Percentiles rank a stretch among this genome's conserved stretches.
Conservation (phyloP, 2,329 filamentous ascomycete genomes). For the Diplodia intermedia region DNA sequence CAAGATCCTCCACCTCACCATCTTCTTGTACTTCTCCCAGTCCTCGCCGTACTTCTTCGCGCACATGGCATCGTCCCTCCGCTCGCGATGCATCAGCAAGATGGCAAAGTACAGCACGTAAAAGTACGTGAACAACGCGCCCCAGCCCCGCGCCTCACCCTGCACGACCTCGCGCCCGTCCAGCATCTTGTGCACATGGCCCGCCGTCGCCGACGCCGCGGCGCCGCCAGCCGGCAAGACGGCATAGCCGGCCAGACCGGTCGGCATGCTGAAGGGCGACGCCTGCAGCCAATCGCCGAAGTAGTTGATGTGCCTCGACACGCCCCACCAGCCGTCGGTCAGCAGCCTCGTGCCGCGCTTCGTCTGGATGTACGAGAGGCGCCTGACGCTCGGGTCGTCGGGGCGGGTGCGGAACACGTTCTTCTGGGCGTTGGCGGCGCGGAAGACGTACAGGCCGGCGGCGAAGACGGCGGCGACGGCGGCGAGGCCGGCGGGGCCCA, state of each 20-base stretch:
- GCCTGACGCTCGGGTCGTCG: slow-evolving; percentile 75
- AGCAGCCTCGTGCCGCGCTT: slow-evolving; percentile 80
- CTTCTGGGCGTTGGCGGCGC: slow-evolving; percentile 89
- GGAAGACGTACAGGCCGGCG: slow-evolving; percentile 88
- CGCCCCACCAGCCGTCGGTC: slow-evolving; percentile 90
- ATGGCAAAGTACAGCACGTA: slow-evolving; percentile 92
- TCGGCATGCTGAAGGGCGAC: slow-evolving; percentile 89
- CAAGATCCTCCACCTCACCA: slow-evolving; percentile 81
- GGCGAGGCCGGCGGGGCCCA: slow-evolving; percentile 71
- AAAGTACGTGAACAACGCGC: slow-evolving; percentile 89
- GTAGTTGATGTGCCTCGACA: slow-evolving; percentile 93
- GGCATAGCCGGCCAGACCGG: slow-evolving; percentile 80
- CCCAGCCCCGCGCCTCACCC: slow-evolving; percentile 75
- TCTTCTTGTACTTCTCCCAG: slow-evolving; percentile 86
- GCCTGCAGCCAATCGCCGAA: slow-evolving; percentile 93
- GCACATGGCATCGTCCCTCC: slow-evolving; percentile 90
- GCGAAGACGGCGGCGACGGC: slow-evolving; percentile 71
- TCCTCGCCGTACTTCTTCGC: slow-evolving; percentile 87
- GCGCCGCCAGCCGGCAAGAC: slow-evolving; percentile 57
- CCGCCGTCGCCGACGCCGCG: background rate
- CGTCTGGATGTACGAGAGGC: slow-evolving; percentile 87
- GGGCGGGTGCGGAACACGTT: slow-evolving; percentile 91
- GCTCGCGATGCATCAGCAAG: slow-evolving; percentile 83
- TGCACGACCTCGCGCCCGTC: slow-evolving; percentile 62
- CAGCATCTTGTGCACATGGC: slow-evolving; percentile 35